A percentile compares a stretch with the other conserved stretches of the same genome.
These are phyloP conservation scores for Hanseniaspora jakobsenii DNA, from an alignment of 805 yeast species.

Conservation along the genomic window DNA sequence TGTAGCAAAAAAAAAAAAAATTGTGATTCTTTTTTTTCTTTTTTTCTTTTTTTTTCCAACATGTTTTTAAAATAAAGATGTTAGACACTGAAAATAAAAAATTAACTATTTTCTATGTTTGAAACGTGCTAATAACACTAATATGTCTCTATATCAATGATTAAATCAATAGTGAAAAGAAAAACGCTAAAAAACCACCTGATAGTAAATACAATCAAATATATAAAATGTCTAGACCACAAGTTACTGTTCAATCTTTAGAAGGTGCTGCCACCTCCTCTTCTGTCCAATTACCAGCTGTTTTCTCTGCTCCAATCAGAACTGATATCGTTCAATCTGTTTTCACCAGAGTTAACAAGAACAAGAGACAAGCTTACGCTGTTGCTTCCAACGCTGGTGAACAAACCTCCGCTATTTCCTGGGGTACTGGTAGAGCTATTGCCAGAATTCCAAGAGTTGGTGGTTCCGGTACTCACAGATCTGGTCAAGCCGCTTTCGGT, in stretches of 20 bases:
- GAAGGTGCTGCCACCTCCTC: conserved; percentile 77
- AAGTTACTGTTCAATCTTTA: conserved; percentile 85
- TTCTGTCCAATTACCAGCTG: conserved; percentile 91
- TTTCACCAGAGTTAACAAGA: conserved; percentile 96
- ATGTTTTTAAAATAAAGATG: too few relatives aligned
- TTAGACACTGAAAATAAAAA: too few relatives aligned
- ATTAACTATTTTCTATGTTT: too few relatives aligned
- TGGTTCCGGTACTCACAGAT: conserved; percentile 99
- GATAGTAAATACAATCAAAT: conserved; percentile 21
- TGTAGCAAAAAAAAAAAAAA: neutral
- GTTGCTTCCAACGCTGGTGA: conserved; percentile 98
- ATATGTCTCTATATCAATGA: too few relatives aligned
- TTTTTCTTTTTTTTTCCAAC: too few relatives aligned
- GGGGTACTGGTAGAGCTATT: conserved; percentile 99
- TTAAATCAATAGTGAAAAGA: neutral
- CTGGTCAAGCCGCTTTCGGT: conserved; percentile 99
- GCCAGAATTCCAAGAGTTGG: conserved; percentile 99
- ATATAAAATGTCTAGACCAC: conserved; percentile 76
- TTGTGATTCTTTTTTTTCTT: neutral
- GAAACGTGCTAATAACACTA: too few relatives aligned
- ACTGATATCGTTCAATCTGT: conserved; percentile 98
- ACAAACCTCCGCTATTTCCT: conserved; percentile 99
- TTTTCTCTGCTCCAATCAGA: conserved; percentile 99
- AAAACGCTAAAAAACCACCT: conserved; percentile 14
- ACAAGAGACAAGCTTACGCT: conserved; percentile 99